Evolutionary conservation across 306 rosid species (phyloP).

Genomic region (Vigna reflexopilosa): DNA sequence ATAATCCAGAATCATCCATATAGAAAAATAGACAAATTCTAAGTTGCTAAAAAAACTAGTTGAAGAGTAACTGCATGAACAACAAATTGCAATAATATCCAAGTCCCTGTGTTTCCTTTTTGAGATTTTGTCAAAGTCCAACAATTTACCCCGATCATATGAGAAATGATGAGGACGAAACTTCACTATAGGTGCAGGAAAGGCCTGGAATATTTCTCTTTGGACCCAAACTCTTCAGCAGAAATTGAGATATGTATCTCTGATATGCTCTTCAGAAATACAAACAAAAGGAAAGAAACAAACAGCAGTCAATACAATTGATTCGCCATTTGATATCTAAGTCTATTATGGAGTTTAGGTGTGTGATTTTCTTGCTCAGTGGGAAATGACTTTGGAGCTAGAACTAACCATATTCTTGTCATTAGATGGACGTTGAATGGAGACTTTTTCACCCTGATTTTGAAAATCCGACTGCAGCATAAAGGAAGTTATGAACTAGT

Average conservation of each 20-base stretch:
- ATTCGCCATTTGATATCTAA: neutral
- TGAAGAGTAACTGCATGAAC: neutral
- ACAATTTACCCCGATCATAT: slow-evolving; percentile 63
- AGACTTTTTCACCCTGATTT: slow-evolving; percentile 64
- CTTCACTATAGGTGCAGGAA: slow-evolving; percentile 54
- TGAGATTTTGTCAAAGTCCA: neutral
- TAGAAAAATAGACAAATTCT: neutral
- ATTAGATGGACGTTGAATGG: slow-evolving; percentile 62
- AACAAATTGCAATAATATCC: neutral
- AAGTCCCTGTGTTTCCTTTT: neutral
- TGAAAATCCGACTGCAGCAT: slow-evolving; percentile 65
- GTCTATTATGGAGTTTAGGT: neutral
- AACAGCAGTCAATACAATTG: slow-evolving; percentile 38
- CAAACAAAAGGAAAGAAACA: slow-evolving; percentile 40
- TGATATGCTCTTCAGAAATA: slow-evolving; percentile 52
- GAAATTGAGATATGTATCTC: slow-evolving; percentile 68
- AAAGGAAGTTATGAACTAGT: slow-evolving; percentile 18
- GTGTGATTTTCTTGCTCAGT: slow-evolving; percentile 28
- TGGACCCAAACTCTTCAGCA: slow-evolving; percentile 83
- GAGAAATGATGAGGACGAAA: slow-evolving; percentile 70
- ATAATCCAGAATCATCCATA: neutral
- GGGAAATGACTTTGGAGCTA: slow-evolving; percentile 13
- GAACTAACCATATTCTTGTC: slow-evolving; percentile 59
- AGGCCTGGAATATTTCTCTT: slow-evolving; percentile 64
- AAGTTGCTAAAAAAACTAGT: neutral